Evolutionary conservation across 2,329 filamentous ascomycete genomes (phyloP), one percentile per base, ranked within the genome.

Genomic region (Cercospora brassicicola): DNA sequence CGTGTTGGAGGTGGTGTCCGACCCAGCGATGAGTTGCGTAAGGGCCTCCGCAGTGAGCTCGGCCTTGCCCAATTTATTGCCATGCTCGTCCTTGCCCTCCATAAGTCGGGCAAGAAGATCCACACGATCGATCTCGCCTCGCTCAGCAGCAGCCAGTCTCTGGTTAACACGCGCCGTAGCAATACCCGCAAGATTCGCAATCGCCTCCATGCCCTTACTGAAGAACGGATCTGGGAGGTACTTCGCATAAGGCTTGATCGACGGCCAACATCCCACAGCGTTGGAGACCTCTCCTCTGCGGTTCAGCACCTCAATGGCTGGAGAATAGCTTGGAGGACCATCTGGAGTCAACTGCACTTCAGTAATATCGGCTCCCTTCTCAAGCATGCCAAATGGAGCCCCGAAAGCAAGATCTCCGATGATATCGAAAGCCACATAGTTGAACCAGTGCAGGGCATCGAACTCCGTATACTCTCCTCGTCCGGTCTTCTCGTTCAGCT

Each of bases 1-100:
- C 0, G 93, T 90, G 81, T 93, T 93, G 62, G 88, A 90, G 0
- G 90, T 93, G 0, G 91, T 93, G 78, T 93, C 91, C 53, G 86
- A 89, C 28, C 91, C 91, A 1, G 91, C 91, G 73, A 93, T 96
- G 51, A 97, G 86, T 79, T 97, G 93, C 0, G 93, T 97, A 28
- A 96, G 83, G 0, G 93, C 93, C 81, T 97, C 94, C 39, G 93
- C 93, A 0, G 92, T 96, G 62, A 97, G 84, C 78, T 97, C 93
- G 73, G 91, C 86, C 28, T 91, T 86, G 4, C 91, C 89, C 0
- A 97, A 86, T 10, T 88, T 89, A 67, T 91, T 83, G 65, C 93
- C 93, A 26, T 87, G 90, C 69, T 92, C 90, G 78, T 97, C 92
- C 66, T 91, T 89, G 59, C 92, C 93, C 80, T 96, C 91, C 88